These are phyloP conservation scores for Leishmania guyanensis DNA, from an alignment of 208 protist genomes.

Conservation along the genomic window DNA sequence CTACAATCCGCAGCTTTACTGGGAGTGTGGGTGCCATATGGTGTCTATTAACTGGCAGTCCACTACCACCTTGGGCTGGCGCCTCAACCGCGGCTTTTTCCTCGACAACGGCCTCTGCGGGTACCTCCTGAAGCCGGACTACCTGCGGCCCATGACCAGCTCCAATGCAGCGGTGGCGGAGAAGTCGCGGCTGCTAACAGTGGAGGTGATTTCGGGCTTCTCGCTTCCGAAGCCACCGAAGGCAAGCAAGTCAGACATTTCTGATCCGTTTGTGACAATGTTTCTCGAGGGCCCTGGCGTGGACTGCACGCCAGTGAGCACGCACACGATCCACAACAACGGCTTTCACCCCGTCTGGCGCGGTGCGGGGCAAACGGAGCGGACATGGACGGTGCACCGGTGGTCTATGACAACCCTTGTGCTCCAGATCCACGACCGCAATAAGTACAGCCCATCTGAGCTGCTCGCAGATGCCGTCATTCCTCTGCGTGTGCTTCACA, in stretches of 20 bases:
- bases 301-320: slow-evolving; percentile 32
- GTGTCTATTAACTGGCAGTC: slow-evolving; percentile 95
- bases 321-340: slow-evolving; percentile 58
- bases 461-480: slow-evolving; percentile 64
- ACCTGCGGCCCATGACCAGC: slow-evolving; percentile 39
- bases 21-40: slow-evolving; percentile 85
- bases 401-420: slow-evolving; percentile 60
- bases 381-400: slow-evolving; percentile 50
- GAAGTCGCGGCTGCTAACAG: slow-evolving; percentile 38
- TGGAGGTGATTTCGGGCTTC: slow-evolving; percentile 76
- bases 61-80: slow-evolving; percentile 50
- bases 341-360: slow-evolving; percentile 81
- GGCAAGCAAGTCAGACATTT: slow-evolving; percentile 43
- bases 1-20: slow-evolving; percentile 85
- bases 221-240: slow-evolving; percentile 63
- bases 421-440: slow-evolving; percentile 74
- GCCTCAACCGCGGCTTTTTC: slow-evolving; percentile 91
- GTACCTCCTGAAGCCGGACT: slow-evolving; percentile 93
- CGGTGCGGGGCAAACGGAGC: slow-evolving; percentile 41
- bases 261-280: slow-evolving; percentile 62
- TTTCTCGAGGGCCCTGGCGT: slow-evolving; percentile 56
- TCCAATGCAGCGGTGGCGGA: neutral
- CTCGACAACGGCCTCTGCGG: slow-evolving; percentile 91
- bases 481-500: slow-evolving; percentile 51
- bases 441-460: slow-evolving; percentile 37